Percentiles rank a stretch among this genome's conserved stretches.
These are phyloP conservation scores for Novymonas esmeraldas DNA, from an alignment of 208 protist genomes.

Conservation along the genomic window DNA sequence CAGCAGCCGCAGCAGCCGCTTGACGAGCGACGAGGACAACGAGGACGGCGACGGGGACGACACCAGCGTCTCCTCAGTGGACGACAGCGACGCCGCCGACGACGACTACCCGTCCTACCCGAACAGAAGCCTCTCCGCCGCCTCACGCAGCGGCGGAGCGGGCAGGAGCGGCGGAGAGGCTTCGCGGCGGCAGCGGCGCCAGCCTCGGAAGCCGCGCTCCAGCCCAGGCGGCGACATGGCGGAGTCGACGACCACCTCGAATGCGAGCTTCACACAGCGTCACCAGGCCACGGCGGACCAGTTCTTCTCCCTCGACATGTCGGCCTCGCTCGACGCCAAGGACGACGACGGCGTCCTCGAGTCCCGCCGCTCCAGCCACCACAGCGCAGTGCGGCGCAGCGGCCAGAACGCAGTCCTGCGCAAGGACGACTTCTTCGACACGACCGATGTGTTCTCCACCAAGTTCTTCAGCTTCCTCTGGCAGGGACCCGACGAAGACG, in stretches of 20 bases:
- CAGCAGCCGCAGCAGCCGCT: slow-evolving; percentile 18
- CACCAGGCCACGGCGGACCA: slow-evolving; percentile 7
- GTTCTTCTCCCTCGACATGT: slow-evolving; percentile 27
- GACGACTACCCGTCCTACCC: neutral
- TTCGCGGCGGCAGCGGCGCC: neutral
- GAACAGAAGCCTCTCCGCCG: neutral
- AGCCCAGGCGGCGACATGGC: neutral
- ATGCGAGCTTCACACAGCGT: neutral
- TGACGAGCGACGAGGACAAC: slow-evolving; percentile 8
- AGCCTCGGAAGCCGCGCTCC: too few species aligned
- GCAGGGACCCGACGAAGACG: slow-evolving; percentile 14
- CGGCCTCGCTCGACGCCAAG: neutral
- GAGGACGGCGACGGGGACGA: slow-evolving; percentile 14
- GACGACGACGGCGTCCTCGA: neutral
- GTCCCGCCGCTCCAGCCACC: neutral
- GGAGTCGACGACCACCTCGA: neutral
- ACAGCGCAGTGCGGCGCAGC: slow-evolving; percentile 4
- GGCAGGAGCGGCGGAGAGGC: neutral
- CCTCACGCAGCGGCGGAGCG: neutral
- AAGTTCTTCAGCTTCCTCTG: slow-evolving; percentile 66
- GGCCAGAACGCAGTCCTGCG: slow-evolving; percentile 23
- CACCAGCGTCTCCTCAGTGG: slow-evolving; percentile 6
- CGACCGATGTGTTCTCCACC: slow-evolving; percentile 57
- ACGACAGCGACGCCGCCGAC: slow-evolving; percentile 11
- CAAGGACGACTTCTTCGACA: slow-evolving; percentile 45